Base-by-base conservation (phyloP, 805 yeast species). In the Spencermartinsiella europaea region DNA sequence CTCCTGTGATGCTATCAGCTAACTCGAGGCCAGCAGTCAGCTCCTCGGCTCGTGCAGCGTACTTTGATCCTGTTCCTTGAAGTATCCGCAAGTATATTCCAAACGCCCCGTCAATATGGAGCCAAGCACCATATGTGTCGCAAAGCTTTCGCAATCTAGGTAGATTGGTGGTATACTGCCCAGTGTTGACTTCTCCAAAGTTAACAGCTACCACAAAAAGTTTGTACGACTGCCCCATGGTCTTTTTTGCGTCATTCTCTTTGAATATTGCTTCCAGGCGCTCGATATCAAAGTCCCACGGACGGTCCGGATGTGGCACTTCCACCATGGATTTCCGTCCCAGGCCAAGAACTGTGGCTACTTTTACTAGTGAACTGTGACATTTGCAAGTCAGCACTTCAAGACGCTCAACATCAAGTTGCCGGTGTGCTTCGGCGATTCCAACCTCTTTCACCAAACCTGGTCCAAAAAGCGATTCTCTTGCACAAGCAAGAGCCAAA, bases 101-200 rank as follows among this genome's bases (percentile, higher is more conserved):
- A 43, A 56, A 56, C 7, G 60, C 60, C 10, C 57, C 60, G 38
- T 56, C 60, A 34, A 56, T 41, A 44, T 56, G 60, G 34, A 56
- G 38, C 60, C 60, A 56, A 4, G 60, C 57, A 7, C 45, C 42
- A 40, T 52, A 49, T 34, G 34, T 44, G 38, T 48, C 53, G 33
- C 60, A 56, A 15, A 56, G 41, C 14, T 36, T 28, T 16, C 56
- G 42, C 8, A 56, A 34, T 17, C 35, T 15, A 3, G 22, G 22
- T 15, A 56, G 17, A n/a, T 48, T 15, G 5, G 46, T 25, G 14
- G 58, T 53, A 42, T 43, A 56, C 25, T 35, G 47, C 4, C 60
- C 60, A 28, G 57, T 56, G 35, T 56, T 56, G 36, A 56, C 60
- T 28, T 56, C 60, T 5, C 58, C 60, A 28, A 51, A 49, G 25